These are phyloP conservation scores for Artemisia annua DNA, from an alignment of 129 eudicot genomes.

Conservation along the genomic window DNA sequence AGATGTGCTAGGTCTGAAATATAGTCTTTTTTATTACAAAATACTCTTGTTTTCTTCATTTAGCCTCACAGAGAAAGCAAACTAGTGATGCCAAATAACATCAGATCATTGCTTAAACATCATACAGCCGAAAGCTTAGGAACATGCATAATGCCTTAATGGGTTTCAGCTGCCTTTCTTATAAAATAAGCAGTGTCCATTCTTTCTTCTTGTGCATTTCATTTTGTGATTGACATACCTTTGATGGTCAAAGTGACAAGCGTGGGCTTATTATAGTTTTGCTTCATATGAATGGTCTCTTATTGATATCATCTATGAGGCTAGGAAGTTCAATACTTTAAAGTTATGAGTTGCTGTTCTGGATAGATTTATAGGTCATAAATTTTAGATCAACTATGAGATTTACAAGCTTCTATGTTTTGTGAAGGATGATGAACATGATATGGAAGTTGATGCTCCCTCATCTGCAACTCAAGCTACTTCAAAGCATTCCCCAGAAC, in stretches of 20 bases:
- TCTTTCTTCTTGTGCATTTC: neutral
- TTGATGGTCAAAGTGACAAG: neutral
- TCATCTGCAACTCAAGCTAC: slow-evolving; percentile 61
- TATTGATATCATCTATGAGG: neutral
- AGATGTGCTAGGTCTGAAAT: too few species aligned
- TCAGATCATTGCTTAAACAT: too few species aligned
- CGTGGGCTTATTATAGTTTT: neutral
- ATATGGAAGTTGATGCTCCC: slow-evolving; percentile 90
- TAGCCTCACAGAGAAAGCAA: too few species aligned
- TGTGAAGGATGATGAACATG: slow-evolving; percentile 70
- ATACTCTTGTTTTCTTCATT: too few species aligned
- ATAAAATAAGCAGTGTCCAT: neutral
- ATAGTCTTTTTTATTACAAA: too few species aligned
- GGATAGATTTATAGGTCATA: neutral
- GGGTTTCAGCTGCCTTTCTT: too few species aligned
- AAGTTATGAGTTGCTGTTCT: neutral
- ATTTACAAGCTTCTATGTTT: slow-evolving; percentile 4
- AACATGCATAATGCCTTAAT: too few species aligned
- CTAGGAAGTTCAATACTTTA: neutral
- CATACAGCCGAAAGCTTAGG: too few species aligned
- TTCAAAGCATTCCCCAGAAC: slow-evolving; percentile 71
- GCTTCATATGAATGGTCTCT: neutral
- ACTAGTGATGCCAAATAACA: too few species aligned
- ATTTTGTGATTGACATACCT: too few species aligned
- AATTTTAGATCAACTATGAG: neutral